Evolutionary conservation across 2,329 filamentous ascomycete species (phyloP).

Genomic region (Penicillium sp.): DNA sequence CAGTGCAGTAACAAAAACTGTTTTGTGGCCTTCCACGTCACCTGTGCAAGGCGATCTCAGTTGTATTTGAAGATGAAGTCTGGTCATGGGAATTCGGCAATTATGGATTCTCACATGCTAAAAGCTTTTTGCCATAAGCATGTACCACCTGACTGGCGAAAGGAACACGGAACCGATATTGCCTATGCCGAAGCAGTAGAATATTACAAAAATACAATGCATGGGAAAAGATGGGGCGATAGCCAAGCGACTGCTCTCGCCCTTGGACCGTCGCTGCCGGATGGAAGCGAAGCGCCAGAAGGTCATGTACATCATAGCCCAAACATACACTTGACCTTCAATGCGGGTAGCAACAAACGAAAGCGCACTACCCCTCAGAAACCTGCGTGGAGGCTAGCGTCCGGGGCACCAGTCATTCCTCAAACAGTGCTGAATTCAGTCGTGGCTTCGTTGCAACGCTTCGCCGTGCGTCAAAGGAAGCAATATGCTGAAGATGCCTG

Average conservation of each 20-base stretch:
- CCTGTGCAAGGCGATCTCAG: constrained; percentile 81
- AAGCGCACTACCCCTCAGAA: constrained; percentile 55
- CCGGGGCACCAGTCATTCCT: constrained; percentile 90
- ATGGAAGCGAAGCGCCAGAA: constrained; percentile 46
- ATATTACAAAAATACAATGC: constrained; percentile 87
- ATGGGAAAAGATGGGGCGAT: constrained; percentile 85
- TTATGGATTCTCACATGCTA: constrained; percentile 75
- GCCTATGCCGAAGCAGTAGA: constrained; percentile 79
- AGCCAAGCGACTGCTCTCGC: constrained; percentile 79
- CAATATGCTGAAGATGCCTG: constrained; percentile 91
- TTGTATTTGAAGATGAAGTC: constrained; percentile 97
- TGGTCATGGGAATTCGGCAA: constrained; percentile 70
- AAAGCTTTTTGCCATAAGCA: constrained; percentile 97
- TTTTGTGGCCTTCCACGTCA: constrained; percentile 95
- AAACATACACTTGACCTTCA: constrained; percentile 51
- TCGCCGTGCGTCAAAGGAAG: constrained; percentile 79
- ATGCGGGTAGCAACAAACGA: constrained; percentile 55
- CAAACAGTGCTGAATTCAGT: constrained; percentile 83
- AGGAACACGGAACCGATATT: constrained; percentile 76
- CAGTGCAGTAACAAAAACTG: constrained; percentile 98
- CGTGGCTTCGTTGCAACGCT: constrained; percentile 75
- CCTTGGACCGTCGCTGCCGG: constrained; percentile 65
- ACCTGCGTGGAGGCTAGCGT: constrained; percentile 84
- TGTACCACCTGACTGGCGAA: constrained; percentile 81
- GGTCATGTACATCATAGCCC: constrained; percentile 36